Conservation (phyloP, 2,329 filamentous ascomycete genomes). For the Claviceps spartinae region DNA sequence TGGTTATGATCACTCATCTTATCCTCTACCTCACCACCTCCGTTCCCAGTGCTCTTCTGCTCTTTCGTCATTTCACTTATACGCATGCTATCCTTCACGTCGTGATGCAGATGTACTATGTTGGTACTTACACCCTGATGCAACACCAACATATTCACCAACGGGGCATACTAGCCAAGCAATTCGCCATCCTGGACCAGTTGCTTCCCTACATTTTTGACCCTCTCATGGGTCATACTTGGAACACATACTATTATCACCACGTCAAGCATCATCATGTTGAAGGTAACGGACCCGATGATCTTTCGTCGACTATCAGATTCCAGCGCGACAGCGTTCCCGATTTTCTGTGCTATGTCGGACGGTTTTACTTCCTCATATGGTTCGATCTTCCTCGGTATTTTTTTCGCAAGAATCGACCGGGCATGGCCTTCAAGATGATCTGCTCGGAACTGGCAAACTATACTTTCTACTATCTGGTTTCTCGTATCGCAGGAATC, state of each 20-base stretch:
- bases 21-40: slow-evolving; percentile 57
- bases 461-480: slow-evolving; percentile 35
- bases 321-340: slow-evolving; percentile 57
- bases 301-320: slow-evolving; percentile 61
- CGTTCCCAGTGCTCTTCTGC: slow-evolving; percentile 51
- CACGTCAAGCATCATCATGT: slow-evolving; percentile 80
- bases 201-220: slow-evolving; percentile 62
- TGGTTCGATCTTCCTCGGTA: slow-evolving; percentile 67
- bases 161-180: slow-evolving; percentile 49
- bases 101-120: slow-evolving; percentile 52
- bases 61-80: slow-evolving; percentile 55
- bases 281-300: slow-evolving; percentile 64
- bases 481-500: slow-evolving; percentile 36
- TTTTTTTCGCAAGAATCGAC: slow-evolving; percentile 52
- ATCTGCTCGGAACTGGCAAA: slow-evolving; percentile 47
- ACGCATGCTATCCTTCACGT: slow-evolving; percentile 53
- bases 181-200: slow-evolving; percentile 42
- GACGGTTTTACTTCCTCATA: slow-evolving; percentile 57
- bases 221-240: slow-evolving; percentile 69
- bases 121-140: slow-evolving; percentile 65
- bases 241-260: slow-evolving; percentile 77
- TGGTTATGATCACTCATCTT: slow-evolving; percentile 66
- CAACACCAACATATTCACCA: slow-evolving; percentile 78
- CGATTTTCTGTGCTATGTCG: slow-evolving; percentile 59
- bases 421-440: slow-evolving; percentile 37